phyloP scores from a whole-genome alignment of 2,329 filamentous ascomycete genomes.

The Pseudofabraea citricarpa region DNA sequence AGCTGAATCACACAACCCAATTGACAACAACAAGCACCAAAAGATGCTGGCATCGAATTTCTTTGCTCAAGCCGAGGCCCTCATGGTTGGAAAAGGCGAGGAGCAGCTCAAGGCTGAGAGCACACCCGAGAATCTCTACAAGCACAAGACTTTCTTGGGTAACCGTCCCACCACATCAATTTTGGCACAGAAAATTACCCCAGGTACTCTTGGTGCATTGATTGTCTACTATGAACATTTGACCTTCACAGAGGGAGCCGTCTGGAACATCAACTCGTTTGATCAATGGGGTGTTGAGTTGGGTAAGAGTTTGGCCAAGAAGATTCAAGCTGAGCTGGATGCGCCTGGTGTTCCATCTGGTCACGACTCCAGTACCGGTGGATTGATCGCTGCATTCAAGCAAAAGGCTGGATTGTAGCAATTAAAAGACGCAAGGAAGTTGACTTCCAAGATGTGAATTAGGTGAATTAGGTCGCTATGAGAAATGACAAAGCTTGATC shows the following conservation, averaged over 20 bases:
- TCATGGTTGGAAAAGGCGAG: constrained; percentile 86
- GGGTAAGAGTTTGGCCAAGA: constrained; percentile 93
- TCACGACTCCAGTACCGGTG: constrained; percentile 85
- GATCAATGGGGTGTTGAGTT: constrained; percentile 99
- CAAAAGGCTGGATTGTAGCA: constrained; percentile 35
- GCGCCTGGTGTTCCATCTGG: constrained; percentile 62
- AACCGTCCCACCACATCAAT: constrained; percentile 97
- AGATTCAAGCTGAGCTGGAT: constrained; percentile 82
- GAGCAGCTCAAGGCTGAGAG: constrained; percentile 76
- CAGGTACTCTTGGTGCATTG: constrained; percentile 84
- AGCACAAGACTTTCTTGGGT: constrained; percentile 99
- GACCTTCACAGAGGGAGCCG: constrained; percentile 92
- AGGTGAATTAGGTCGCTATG: background rate
- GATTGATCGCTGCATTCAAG: constrained; percentile 91
- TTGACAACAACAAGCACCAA: constrained; percentile 89
- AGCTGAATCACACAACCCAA: constrained; percentile 93
- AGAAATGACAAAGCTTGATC: too few relatives aligned
- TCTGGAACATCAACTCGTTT: constrained; percentile 99
- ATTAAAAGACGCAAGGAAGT: background rate
- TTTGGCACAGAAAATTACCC: constrained; percentile 85
- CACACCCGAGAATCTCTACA: constrained; percentile 68
- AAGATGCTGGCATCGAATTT: constrained; percentile 93
- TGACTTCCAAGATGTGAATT: constrained; percentile 1
- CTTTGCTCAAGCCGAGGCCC: constrained; percentile 81
- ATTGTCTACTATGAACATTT: constrained; percentile 99